phyloP scores from a whole-genome alignment of 371 early-diverging fungal genomes.

The Syncephalastrum sp. region DNA sequence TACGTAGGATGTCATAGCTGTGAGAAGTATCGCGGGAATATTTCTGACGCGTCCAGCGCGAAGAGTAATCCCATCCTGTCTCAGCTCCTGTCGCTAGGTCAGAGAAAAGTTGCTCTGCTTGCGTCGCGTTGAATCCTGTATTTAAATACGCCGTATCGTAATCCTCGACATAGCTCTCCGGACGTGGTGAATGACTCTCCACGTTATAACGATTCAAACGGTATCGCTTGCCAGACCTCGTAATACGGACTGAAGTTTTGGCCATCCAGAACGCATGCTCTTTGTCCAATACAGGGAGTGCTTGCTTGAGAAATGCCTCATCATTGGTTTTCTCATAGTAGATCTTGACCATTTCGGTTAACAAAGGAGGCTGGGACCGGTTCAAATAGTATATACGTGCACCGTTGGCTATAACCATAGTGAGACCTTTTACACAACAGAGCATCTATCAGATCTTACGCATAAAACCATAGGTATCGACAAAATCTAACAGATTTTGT shows the following conservation, averaged over 20 bases:
- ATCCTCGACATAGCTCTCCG: conserved; percentile 80
- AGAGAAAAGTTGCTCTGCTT: conserved; percentile 51
- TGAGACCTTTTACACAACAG: not conserved
- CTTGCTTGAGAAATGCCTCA: conserved; percentile 38
- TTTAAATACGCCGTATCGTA: conserved; percentile 49
- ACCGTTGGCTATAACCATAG: conserved; percentile 65
- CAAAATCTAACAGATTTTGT: conserved; percentile 67
- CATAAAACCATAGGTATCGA: conserved; percentile 76
- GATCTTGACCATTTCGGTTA: conserved; percentile 69
- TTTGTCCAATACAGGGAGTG: conserved; percentile 55
- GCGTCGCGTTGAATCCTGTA: conserved; percentile 23
- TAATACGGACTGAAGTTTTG: conserved; percentile 50
- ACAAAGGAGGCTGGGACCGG: conserved; percentile 88
- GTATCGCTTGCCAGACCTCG: conserved; percentile 6
- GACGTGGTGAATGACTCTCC: conserved; percentile 65
- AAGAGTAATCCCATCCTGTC: conserved; percentile 89
- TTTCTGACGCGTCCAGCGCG: conserved; percentile 64
- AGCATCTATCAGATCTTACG: conserved; percentile 41
- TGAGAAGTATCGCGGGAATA: conserved; percentile 13
- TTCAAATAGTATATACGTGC: conserved; percentile 84
- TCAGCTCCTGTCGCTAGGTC: conserved; percentile 85
- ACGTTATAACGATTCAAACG: conserved; percentile 61
- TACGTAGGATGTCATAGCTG: conserved; percentile 39
- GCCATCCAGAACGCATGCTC: conserved; percentile 73
- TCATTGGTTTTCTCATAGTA: conserved; percentile 62